These are phyloP conservation scores for Gastrolobium bilobum DNA, from an alignment of 306 rosid genomes.

Conservation along the genomic window DNA sequence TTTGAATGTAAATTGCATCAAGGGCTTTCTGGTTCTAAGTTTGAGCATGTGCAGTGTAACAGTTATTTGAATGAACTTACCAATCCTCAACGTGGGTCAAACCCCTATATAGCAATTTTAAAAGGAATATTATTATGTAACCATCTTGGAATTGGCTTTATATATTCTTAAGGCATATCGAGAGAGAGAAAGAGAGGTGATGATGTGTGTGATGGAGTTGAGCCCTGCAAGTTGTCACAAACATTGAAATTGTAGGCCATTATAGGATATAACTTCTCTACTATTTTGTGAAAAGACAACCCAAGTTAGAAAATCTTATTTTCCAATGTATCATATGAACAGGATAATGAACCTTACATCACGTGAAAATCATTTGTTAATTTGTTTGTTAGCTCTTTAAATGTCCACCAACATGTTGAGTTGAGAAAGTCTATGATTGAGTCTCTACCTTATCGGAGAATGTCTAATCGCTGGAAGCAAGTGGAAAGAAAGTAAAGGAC, in stretches of 20 bases:
- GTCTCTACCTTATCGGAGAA: not conserved
- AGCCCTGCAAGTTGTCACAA: slow-evolving; percentile 47
- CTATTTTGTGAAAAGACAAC: slow-evolving; percentile 37
- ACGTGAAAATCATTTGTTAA: slow-evolving; percentile 41
- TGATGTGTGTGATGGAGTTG: slow-evolving; percentile 46
- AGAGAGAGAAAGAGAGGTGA: slow-evolving; percentile 28
- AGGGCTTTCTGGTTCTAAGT: slow-evolving; percentile 38
- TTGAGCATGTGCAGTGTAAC: slow-evolving; percentile 58
- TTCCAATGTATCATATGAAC: slow-evolving; percentile 12
- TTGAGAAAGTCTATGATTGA: slow-evolving; percentile 23
- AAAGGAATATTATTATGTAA: slow-evolving; percentile 40
- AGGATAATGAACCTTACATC: slow-evolving; percentile 28
- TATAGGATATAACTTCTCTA: slow-evolving; percentile 29
- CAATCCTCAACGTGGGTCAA: slow-evolving; percentile 54
- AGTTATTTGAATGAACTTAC: slow-evolving; percentile 33
- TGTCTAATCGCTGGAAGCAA: slow-evolving; percentile 36
- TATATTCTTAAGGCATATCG: not conserved
- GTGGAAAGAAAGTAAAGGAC: slow-evolving; percentile 41
- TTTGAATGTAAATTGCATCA: slow-evolving; percentile 41
- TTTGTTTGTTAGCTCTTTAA: slow-evolving; percentile 50
- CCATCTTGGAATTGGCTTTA: slow-evolving; percentile 32
- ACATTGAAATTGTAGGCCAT: slow-evolving; percentile 54
- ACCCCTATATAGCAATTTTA: slow-evolving; percentile 42
- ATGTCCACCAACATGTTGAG: slow-evolving; percentile 29
- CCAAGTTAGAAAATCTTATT: slow-evolving; percentile 16